A percentile compares a stretch with the other conserved stretches of the same genome.
These are phyloP conservation scores for Phialemoniopsis sp. DNA, from an alignment of 2,329 filamentous ascomycete species.

Conservation along the genomic window DNA sequence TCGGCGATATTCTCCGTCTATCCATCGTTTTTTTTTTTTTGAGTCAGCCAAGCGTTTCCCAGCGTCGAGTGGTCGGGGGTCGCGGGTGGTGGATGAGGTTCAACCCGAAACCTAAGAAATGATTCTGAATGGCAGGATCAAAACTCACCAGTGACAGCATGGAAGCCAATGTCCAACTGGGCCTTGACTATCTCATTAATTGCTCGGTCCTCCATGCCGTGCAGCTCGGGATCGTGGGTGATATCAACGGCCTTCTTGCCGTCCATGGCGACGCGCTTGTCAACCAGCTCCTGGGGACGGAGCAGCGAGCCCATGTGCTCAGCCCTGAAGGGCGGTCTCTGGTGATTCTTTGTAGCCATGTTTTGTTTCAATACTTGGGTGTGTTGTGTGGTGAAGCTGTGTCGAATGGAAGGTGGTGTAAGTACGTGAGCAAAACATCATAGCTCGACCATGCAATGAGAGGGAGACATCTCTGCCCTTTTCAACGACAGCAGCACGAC, in stretches of 20 bases:
- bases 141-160: constrained; percentile 36
- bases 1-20: constrained; percentile 55
- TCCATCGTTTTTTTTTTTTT: no score
- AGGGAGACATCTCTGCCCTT: no score
- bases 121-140: no score
- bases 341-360: constrained; percentile 12
- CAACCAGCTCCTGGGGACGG: constrained; percentile 60
- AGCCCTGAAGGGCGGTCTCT: constrained; percentile 60
- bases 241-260: constrained; percentile 29
- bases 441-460: no score
- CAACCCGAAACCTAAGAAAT: no score
- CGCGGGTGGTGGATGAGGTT: no score
- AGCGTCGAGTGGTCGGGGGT: no score
- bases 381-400: no score
- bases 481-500: no score
- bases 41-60: no score
- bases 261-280: constrained; percentile 28
- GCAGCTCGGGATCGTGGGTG: constrained; percentile 37
- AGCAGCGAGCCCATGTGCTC: constrained; percentile 74
- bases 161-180: constrained; percentile 54
- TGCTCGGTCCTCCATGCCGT: constrained; percentile 49
- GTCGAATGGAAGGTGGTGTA: no score
- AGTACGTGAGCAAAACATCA: no score
- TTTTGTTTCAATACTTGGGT: not conserved
- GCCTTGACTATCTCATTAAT: constrained; percentile 55